Conservation (phyloP, 1,284 basidiomycete genomes). For the Naganishia albida region DNA sequence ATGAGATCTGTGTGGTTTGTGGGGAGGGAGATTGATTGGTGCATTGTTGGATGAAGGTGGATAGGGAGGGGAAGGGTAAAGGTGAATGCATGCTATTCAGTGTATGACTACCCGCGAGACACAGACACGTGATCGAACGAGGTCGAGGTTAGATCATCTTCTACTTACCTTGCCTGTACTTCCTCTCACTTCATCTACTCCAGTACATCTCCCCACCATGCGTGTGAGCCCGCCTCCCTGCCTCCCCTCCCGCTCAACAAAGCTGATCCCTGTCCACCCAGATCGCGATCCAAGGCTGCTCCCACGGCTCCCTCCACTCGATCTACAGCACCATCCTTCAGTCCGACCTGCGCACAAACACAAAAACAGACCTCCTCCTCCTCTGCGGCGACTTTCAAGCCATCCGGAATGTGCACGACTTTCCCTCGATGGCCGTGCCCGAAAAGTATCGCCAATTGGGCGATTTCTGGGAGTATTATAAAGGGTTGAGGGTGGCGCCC, state of each 20-base stretch:
- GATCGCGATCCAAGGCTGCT: slow-evolving; percentile 93
- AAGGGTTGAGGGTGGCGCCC: slow-evolving; percentile 75
- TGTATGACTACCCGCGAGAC: background rate
- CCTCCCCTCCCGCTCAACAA: background rate
- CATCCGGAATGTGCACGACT: slow-evolving; percentile 79
- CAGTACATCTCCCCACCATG: background rate
- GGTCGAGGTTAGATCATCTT: slow-evolving; percentile 1
- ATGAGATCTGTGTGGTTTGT: slow-evolving; percentile 53
- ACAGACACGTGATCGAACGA: background rate
- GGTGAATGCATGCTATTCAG: no score
- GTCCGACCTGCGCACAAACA: slow-evolving; percentile 64
- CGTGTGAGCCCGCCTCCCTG: background rate
- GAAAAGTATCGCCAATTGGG: slow-evolving; percentile 83
- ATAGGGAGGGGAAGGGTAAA: background rate
- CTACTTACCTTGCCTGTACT: background rate
- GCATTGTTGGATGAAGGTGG: slow-evolving; percentile 38
- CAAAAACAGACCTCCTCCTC: slow-evolving; percentile 79
- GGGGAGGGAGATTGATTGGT: slow-evolving; percentile 51
- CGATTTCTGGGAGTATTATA: slow-evolving; percentile 88
- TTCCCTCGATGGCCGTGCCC: slow-evolving; percentile 87
- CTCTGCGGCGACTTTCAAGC: slow-evolving; percentile 97
- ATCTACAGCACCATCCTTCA: slow-evolving; percentile 77
- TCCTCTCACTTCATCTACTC: background rate
- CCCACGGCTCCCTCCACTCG: slow-evolving; percentile 82
- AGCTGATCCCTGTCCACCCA: slow-evolving; percentile 44